Conservation (phyloP, 2,329 filamentous ascomycete species). For the Xylariaceae sp. region DNA sequence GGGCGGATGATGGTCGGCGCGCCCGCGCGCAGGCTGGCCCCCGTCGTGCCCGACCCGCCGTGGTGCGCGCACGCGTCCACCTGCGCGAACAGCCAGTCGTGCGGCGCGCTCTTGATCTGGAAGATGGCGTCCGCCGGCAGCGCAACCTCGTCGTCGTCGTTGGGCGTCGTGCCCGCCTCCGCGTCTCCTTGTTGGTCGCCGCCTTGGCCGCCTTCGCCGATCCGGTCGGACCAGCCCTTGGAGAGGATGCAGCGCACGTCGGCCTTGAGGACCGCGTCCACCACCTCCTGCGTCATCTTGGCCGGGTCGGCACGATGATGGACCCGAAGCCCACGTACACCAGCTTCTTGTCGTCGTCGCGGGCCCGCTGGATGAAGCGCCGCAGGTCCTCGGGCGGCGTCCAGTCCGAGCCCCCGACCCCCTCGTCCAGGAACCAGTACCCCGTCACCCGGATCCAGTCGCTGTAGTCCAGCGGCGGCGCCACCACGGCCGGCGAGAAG, state of each 20-base stretch:
- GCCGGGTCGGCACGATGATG: slow-evolving; percentile 85
- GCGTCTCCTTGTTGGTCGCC: too few species aligned
- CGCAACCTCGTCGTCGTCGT: too few species aligned
- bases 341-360: slow-evolving; percentile 76
- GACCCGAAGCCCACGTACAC: slow-evolving; percentile 97
- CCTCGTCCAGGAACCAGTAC: slow-evolving; percentile 95
- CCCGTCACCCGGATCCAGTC: slow-evolving; percentile 97
- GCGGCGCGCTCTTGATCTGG: slow-evolving; percentile 82
- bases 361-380: slow-evolving; percentile 77
- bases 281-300: slow-evolving; percentile 84
- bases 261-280: slow-evolving; percentile 82
- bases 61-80: slow-evolving; percentile 94
- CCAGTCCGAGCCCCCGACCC: slow-evolving; percentile 63
- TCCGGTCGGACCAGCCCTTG: slow-evolving; percentile 92
- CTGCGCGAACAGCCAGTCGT: slow-evolving; percentile 93
- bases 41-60: slow-evolving; percentile 89
- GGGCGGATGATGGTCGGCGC: slow-evolving; percentile 92
- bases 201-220: slow-evolving; percentile 22
- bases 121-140: slow-evolving; percentile 76
- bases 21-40: slow-evolving; percentile 82
- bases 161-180: slow-evolving; percentile 42
- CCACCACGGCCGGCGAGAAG: slow-evolving; percentile 90
- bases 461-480: slow-evolving; percentile 87
- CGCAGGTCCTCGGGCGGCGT: slow-evolving; percentile 67
- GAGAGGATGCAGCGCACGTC: slow-evolving; percentile 92